These are phyloP conservation scores for Globisporangium alternatum DNA, from an alignment of 352 stramenopile genomes.

Conservation along the genomic window DNA sequence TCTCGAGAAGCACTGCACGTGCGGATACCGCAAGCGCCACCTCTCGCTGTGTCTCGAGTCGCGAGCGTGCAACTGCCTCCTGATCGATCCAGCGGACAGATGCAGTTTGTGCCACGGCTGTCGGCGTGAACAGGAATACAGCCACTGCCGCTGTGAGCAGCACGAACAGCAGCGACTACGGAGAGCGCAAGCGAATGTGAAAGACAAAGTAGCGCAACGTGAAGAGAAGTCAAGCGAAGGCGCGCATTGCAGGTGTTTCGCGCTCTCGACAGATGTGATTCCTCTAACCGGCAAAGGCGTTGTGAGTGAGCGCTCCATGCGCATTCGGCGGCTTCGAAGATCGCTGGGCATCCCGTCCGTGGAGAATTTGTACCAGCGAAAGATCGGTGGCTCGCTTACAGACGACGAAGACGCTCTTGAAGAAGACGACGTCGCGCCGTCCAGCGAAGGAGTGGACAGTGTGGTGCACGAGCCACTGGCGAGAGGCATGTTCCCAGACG, in stretches of 20 bases:
- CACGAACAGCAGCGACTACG: constrained; percentile 35
- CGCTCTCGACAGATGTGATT: constrained; percentile 9
- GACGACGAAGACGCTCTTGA: constrained; percentile 22
- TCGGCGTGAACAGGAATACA: constrained; percentile 23
- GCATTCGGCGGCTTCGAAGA: constrained; percentile 33
- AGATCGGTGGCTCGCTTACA: constrained; percentile 18
- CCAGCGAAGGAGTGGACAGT: constrained; percentile 24
- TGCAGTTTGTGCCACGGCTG: constrained; percentile 64
- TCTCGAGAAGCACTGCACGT: constrained; percentile 59
- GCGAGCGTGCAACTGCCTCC: constrained; percentile 53
- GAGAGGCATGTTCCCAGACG: constrained; percentile 21
- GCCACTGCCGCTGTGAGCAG: constrained; percentile 63
- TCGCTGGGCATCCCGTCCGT: constrained; percentile 35
- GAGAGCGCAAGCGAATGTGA: constrained; percentile 16
- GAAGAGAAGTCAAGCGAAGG: not conserved
- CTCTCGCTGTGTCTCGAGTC: constrained; percentile 51
- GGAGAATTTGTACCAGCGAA: constrained; percentile 40
- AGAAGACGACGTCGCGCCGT: constrained; percentile 22
- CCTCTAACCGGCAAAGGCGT: not conserved
- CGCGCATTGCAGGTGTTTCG: constrained; percentile 38
- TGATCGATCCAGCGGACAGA: constrained; percentile 23
- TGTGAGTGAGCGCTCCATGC: constrained; percentile 22
- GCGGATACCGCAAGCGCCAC: constrained; percentile 25
- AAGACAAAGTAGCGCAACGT: constrained; percentile 17
- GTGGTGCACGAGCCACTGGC: constrained; percentile 27